Base-by-base conservation (phyloP, 306 rosid species). In the Phaseolus lunatus region DNA sequence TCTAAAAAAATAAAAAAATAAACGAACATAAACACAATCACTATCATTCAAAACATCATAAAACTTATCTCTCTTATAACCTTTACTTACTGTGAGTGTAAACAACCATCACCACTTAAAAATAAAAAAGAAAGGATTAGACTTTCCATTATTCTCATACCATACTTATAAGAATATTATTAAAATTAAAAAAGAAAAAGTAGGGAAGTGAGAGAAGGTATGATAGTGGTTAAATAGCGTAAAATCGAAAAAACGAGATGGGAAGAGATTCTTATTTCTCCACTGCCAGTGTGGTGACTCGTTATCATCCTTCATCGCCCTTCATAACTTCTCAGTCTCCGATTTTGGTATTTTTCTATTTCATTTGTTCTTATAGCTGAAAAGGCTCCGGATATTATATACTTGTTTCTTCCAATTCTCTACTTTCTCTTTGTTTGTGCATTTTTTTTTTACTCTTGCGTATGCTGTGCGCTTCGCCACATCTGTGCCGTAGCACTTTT, bases 241-340 rank as follows among this genome's bases (percentile, higher is more conserved):
- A 24, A 53, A 37, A 1, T 39, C n/a, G 5, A 31, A 47, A 44
- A 9, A n/a, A 54, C 26, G 11, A 47, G 61, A 26, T 37, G 33
- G 13, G 31, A 13, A 43, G 8, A 10, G 45, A 67, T 66, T 77
- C 74, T 66, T 13, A 12, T 23, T 12, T 57, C 59, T 19, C 24
- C 48, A 4, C 16, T 63, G 45, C 47, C 0, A 9, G 13, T 8
- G 44, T 39, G 44, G 44, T 39, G 44, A 39, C 44, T 39, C 3
- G 44, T 39, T 8, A 39, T 10, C 1, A 39, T 39, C 44, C 43
- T 29, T 52, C 59, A 27, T 6, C 15, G 13, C 3, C 3, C 45
- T 70, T 84, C 76, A 22, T 66, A 18, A 70, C 45, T 22, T 76
- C 73, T 48, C 67, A 58, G 16, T 41, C 65, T 71, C 16, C 68